Evolutionary conservation across 768 basidiomycete genomes (phyloP).

Genomic region (Boletellus ananiceps): DNA sequence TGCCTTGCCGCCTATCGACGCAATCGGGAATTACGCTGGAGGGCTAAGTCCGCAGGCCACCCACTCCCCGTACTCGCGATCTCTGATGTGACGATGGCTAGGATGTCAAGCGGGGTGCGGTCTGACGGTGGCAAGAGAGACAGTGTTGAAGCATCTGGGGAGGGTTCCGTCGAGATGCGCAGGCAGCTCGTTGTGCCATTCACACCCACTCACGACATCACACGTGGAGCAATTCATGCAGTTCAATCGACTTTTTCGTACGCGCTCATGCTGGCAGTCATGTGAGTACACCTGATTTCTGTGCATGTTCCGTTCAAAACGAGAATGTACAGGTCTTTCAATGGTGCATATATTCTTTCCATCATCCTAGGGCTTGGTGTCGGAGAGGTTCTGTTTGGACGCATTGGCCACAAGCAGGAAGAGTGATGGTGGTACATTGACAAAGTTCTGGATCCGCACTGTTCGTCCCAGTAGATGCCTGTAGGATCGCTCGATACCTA

Average conservation of each 20-base stretch:
- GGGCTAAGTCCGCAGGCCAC: conserved; percentile 40
- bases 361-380: conserved; percentile 66
- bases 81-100: conserved; percentile 6
- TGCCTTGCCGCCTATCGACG: conserved; percentile 57
- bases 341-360: conserved; percentile 70
- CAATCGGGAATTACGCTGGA: conserved; percentile 55
- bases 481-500: no score
- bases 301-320: conserved; percentile 4
- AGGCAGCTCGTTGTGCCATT: conserved; percentile 52
- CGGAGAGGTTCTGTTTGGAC: conserved; percentile 71
- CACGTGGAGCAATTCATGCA: conserved; percentile 62
- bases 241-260: conserved; percentile 63
- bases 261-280: conserved; percentile 74
- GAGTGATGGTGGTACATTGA: background rate
- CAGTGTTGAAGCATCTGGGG: background rate
- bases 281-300: conserved; percentile 43
- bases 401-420: conserved; percentile 34
- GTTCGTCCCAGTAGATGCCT: background rate
- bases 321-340: conserved; percentile 63
- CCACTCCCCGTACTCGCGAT: background rate
- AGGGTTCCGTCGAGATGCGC: conserved; percentile 7
- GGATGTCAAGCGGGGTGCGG: conserved; percentile 3
- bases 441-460: background rate
- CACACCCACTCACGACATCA: conserved; percentile 58
- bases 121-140: conserved; percentile 3